These are phyloP conservation scores for Colletotrichum sp. DNA, from an alignment of 2,329 filamentous ascomycete species.

Conservation along the genomic window DNA sequence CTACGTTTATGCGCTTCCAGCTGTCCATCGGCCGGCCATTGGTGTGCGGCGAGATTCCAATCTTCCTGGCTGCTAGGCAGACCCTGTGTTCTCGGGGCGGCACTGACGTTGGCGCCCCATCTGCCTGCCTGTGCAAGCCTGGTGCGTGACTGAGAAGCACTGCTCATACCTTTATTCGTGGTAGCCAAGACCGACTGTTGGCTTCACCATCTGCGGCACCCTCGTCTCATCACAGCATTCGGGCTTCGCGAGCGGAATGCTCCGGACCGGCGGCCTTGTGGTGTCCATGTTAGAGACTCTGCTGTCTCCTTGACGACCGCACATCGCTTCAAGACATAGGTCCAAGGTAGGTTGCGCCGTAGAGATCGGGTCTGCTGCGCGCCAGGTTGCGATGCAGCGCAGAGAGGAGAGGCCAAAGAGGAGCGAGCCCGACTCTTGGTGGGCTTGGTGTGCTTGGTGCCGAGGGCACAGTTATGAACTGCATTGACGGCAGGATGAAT, in stretches of 20 bases:
- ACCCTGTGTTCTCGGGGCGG: not conserved
- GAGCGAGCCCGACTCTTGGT: not conserved
- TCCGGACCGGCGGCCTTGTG: not conserved
- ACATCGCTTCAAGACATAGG: not conserved
- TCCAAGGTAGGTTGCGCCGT: not conserved
- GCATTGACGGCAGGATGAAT: not conserved
- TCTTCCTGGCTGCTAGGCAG: not conserved
- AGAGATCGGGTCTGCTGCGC: not conserved
- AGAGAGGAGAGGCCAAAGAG: not conserved
- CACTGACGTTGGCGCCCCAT: not conserved
- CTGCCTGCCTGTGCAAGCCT: not conserved
- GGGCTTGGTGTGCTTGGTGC: not conserved
- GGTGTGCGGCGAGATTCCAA: not conserved
- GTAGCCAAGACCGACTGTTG: not conserved
- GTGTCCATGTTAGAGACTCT: not conserved
- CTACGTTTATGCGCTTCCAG: not conserved
- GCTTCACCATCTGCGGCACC: not conserved
- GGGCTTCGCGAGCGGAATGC: not conserved
- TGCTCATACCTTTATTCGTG: not conserved
- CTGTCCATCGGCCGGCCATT: not conserved
- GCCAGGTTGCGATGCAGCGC: conserved; percentile 1
- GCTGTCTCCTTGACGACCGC: not conserved
- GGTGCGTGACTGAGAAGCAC: not conserved
- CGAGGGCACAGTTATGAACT: not conserved
- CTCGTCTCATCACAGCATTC: not conserved